phyloP scores from a whole-genome alignment of 1,139 yeast genomes.

The Blastobotrys illinoisensis region DNA sequence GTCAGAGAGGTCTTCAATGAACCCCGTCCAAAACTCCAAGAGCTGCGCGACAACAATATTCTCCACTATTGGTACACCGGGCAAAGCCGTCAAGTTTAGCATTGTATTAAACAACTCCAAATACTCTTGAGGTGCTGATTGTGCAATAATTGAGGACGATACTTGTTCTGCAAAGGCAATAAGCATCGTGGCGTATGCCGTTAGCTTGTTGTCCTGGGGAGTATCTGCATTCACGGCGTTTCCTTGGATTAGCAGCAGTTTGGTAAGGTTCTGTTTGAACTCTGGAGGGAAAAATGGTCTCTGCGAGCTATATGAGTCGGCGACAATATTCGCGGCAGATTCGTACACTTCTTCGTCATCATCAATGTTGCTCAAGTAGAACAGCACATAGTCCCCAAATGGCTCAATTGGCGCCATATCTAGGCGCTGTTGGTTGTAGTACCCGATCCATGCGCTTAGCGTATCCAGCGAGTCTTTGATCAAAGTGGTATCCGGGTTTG shows the following conservation, averaged over 20 bases:
- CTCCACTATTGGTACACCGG: constrained; percentile 58
- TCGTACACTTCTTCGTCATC: constrained; percentile 5
- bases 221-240: not conserved
- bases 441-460: constrained; percentile 19
- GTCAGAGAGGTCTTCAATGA: constrained; percentile 58
- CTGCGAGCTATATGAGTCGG: constrained; percentile 9
- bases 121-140: constrained; percentile 13
- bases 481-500: not conserved
- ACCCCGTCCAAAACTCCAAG: constrained; percentile 74
- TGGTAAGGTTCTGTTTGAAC: not conserved
- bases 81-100: constrained; percentile 52
- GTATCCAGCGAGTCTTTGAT: constrained; percentile 13
- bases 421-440: constrained; percentile 14
- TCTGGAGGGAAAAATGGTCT: constrained; percentile 3
- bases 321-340: constrained; percentile 8
- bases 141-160: not conserved
- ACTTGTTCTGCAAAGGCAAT: constrained; percentile 12
- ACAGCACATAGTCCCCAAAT: constrained; percentile 35
- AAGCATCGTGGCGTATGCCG: constrained; percentile 5
- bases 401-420: constrained; percentile 33
- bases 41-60: constrained; percentile 61
- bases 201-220: constrained; percentile 3
- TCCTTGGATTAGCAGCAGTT: not conserved
- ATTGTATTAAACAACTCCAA: constrained; percentile 31
- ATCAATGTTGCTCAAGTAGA: constrained; percentile 26